Evolutionary conservation across 2,329 filamentous ascomycete species (phyloP).

Genomic region (Annulohypoxylon truncatum): DNA sequence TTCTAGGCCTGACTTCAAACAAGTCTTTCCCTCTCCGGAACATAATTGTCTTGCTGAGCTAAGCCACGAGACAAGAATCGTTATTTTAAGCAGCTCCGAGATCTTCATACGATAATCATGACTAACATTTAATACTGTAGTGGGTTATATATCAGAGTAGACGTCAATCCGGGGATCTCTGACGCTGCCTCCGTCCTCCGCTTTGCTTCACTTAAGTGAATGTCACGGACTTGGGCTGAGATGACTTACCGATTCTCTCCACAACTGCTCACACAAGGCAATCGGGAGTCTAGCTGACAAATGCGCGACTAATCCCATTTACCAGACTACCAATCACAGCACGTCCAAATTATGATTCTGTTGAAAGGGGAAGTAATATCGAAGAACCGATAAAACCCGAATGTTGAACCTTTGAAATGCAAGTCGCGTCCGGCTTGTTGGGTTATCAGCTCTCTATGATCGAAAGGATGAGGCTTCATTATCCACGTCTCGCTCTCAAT

Average conservation of each 20-base stretch:
- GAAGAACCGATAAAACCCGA: slow-evolving; percentile 2
- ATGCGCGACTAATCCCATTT: background rate
- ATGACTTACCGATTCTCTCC: too few relatives aligned
- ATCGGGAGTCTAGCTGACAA: background rate
- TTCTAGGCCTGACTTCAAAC: background rate
- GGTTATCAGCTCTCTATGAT: too few relatives aligned
- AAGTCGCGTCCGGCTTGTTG: background rate
- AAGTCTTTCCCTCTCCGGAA: background rate
- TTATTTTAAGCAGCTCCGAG: background rate
- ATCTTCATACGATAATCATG: background rate
- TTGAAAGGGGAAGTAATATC: background rate
- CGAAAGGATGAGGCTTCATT: too few relatives aligned
- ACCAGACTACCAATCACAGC: background rate
- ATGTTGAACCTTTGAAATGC: background rate
- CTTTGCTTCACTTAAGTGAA: too few relatives aligned
- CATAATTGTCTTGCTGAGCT: background rate
- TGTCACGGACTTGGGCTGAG: background rate
- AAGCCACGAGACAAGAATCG: background rate
- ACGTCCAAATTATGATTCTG: background rate
- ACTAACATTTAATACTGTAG: slow-evolving; percentile 16
- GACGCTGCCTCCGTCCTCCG: too few relatives aligned
- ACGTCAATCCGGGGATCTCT: background rate
- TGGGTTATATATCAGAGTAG: slow-evolving; percentile 24
- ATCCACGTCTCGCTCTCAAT: too few relatives aligned
- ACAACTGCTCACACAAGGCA: background rate